Base-by-base conservation (phyloP, 1,284 basidiomycete genomes). In the Puccinia horiana region DNA sequence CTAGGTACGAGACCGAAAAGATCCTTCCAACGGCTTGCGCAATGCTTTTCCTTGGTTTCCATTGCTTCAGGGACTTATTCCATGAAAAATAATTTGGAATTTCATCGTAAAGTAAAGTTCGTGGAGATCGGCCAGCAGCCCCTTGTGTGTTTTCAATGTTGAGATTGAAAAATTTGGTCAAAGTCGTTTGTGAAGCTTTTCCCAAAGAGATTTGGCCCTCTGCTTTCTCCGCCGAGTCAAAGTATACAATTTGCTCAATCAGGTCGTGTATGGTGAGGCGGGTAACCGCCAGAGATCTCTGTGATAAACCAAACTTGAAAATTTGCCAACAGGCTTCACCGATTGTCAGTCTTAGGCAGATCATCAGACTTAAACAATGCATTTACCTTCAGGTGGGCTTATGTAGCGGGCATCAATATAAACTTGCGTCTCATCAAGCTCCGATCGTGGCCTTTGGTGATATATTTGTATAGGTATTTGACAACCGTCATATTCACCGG, bases 381-480 rank as follows among this genome's bases (percentile, higher is more conserved):
- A 44, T 26, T 32, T 11, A 65, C 61, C 76, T 77, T 77, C 58
- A 1, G 61, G 29, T 47, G 76, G 37, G 23, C 58, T 32, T 8
- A 77, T 32, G 18, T 67, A 77, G 12, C 61, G 4, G 23, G 56
- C 76, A 29, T 77, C 42, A 14, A 77, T 40, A 77, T 42, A 67
- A 26, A 29, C 37, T 23, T 44, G 14, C 1, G 61, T 44, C 32
- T 77, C 61, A 47, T 77, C 37, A 0, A 20, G 11, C 0, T 9
- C 3, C 14, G 44, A 47, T 77, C 58, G 8, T 77, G 18, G 40
- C 76, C 76, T 42, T 77, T 77, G 20, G 16, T 40, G 44, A 77
- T 67, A 26, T 77, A 77, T 23, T 63, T 67, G 26, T 77, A 63
- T 2, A 77, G 26, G 29, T 77, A 65, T n/a, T n/a, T n/a, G n/a